Percentiles rank a stretch among this genome's conserved stretches.
Evolutionary conservation across 148 eudicot species (phyloP).

Genomic region (Agrostemma githago): DNA sequence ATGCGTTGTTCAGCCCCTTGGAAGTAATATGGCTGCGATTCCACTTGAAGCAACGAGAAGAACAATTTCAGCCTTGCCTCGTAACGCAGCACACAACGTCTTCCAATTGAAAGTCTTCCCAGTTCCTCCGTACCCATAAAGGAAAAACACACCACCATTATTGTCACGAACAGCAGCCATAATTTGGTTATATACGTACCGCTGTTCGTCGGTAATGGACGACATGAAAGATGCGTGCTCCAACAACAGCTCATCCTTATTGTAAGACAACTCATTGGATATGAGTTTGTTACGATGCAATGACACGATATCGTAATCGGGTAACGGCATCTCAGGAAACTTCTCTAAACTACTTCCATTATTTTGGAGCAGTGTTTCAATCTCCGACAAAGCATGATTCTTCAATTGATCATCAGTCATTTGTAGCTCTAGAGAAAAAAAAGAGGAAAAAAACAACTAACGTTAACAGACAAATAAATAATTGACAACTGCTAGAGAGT

Average conservation of each 20-base stretch:
- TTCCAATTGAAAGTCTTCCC: slow-evolving; percentile 29
- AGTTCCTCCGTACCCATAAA: slow-evolving; percentile 28
- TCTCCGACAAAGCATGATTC: neutral
- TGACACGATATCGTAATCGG: neutral
- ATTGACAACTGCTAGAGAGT: neutral
- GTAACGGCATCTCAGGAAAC: neutral
- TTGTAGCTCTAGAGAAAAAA: neutral
- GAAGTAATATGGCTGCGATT: neutral
- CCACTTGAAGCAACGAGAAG: too few species aligned
- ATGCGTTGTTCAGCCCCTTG: neutral
- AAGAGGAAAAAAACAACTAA: neutral
- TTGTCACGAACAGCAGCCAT: neutral
- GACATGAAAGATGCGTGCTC: neutral
- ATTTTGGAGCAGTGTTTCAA: neutral
- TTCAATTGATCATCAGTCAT: neutral
- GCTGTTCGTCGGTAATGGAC: slow-evolving; percentile 15
- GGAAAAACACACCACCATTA: slow-evolving; percentile 15
- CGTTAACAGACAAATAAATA: neutral
- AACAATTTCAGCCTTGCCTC: too few species aligned
- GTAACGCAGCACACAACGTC: too few species aligned
- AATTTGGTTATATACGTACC: neutral
- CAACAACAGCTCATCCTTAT: neutral
- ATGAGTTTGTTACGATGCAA: neutral
- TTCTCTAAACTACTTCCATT: neutral
- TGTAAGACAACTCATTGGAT: neutral